Percentiles rank a stretch among this genome's conserved stretches.
Evolutionary conservation across 1,139 yeast species (phyloP).

Genomic region (Nakaseomyces kungkrabaensis): DNA sequence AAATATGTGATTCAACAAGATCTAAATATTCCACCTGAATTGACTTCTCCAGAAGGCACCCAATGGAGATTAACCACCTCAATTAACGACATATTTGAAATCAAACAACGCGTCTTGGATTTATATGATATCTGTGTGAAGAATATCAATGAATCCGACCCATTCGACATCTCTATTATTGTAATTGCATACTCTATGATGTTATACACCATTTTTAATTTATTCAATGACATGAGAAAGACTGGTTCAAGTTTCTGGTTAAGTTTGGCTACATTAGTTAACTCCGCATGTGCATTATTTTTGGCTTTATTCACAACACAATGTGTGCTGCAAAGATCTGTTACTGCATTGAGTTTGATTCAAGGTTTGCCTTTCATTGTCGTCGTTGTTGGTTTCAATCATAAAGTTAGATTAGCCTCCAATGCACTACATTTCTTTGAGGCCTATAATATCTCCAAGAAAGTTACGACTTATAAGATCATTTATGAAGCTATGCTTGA

Average conservation of each 20-base stretch:
- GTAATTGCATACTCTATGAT: conserved; percentile 80
- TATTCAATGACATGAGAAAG: conserved; percentile 70
- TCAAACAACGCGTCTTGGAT: conserved; percentile 48
- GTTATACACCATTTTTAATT: conserved; percentile 74
- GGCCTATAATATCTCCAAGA: conserved; percentile 27
- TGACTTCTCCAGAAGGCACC: conserved; percentile 36
- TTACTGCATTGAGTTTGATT: conserved; percentile 66
- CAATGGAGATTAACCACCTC: conserved; percentile 57
- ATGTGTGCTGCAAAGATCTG: conserved; percentile 39
- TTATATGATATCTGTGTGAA: conserved; percentile 39
- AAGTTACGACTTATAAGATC: conserved; percentile 30
- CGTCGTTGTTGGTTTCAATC: conserved; percentile 87
- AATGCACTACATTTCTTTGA: conserved; percentile 30
- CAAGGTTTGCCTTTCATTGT: conserved; percentile 94
- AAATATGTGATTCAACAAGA: conserved; percentile 20
- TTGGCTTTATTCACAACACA: conserved; percentile 66
- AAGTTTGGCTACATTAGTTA: conserved; percentile 68
- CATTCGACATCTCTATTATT: conserved; percentile 74
- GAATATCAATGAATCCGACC: conserved; percentile 68
- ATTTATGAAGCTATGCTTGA: conserved; percentile 51
- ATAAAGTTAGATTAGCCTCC: conserved; percentile 68
- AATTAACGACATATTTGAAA: conserved; percentile 52
- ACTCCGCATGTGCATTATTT: conserved; percentile 79
- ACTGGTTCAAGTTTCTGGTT: conserved; percentile 88
- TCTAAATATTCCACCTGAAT: conserved; percentile 14